Percentiles rank a stretch among this genome's conserved stretches.
Evolutionary conservation across 2,329 filamentous ascomycete genomes (phyloP).

Genomic region (Lizonia empirigonia): DNA sequence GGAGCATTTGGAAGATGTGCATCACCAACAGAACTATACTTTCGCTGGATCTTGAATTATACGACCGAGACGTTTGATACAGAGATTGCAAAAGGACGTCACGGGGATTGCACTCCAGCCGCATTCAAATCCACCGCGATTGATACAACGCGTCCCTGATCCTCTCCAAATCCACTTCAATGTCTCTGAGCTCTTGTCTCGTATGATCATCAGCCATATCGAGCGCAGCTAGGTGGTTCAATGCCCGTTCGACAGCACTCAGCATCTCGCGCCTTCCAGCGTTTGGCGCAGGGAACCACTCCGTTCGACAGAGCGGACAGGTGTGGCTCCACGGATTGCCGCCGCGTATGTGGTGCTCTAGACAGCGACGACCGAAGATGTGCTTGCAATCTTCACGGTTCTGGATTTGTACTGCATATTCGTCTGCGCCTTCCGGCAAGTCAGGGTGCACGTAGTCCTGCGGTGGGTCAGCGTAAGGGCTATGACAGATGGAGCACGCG

Average conservation of each 20-base stretch:
- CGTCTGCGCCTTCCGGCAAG: constrained; percentile 16
- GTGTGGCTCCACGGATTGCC: constrained; percentile 30
- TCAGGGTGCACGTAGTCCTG: constrained; percentile 26
- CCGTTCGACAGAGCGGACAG: constrained; percentile 28
- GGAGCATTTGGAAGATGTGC: too few relatives aligned
- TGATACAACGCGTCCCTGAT: constrained; percentile 19
- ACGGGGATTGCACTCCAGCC: not conserved
- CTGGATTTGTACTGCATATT: constrained; percentile 25
- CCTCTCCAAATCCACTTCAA: constrained; percentile 18
- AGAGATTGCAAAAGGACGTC: too few relatives aligned
- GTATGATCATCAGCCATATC: constrained; percentile 9
- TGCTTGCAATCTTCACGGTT: constrained; percentile 21
- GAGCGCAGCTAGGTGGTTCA: constrained; percentile 14
- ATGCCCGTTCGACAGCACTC: constrained; percentile 8
- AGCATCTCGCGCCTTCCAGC: constrained; percentile 16
- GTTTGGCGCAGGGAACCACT: constrained; percentile 27
- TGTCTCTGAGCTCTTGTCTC: constrained; percentile 15
- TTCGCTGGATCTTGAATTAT: too few relatives aligned
- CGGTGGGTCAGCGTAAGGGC: constrained; percentile 20
- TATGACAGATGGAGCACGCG: constrained; percentile 26
- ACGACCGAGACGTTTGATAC: too few relatives aligned
- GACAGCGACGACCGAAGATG: constrained; percentile 26
- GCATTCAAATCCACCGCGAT: constrained; percentile 21
- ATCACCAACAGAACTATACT: too few relatives aligned
- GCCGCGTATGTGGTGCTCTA: constrained; percentile 26